phyloP scores from a whole-genome alignment of 768 basidiomycete genomes.

The Termitomyces sp. region DNA sequence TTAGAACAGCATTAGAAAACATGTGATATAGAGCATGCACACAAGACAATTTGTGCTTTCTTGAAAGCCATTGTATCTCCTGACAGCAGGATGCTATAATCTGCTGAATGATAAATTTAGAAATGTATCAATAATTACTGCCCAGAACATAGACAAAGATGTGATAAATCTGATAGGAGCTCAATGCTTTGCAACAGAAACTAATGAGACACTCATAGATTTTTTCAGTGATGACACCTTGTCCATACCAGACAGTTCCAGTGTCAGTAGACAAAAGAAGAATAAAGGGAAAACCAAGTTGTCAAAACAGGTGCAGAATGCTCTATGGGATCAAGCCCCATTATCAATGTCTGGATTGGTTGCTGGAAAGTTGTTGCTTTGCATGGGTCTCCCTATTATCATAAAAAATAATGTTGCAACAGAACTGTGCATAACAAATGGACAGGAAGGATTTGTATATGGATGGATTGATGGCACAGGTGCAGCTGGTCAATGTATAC shows the following conservation, averaged over 20 bases:
- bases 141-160: slow-evolving; percentile 2
- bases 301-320: background rate
- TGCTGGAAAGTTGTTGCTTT: background rate
- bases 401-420: background rate
- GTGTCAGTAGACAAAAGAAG: too few relatives aligned
- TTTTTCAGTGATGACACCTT: background rate
- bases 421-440: slow-evolving; percentile 29
- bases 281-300: too few relatives aligned
- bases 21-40: background rate
- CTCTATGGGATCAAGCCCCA: background rate
- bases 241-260: too few relatives aligned
- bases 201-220: background rate
- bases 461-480: slow-evolving; percentile 10
- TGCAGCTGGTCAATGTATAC: slow-evolving; percentile 7
- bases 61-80: background rate
- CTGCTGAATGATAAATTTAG: background rate
- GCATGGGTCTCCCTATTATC: background rate
- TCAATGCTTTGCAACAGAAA: background rate
- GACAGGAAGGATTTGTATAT: slow-evolving; percentile 26
- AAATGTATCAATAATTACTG: slow-evolving; percentile 2
- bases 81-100: too few relatives aligned
- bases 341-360: background rate
- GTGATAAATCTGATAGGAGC: background rate
- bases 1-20: slow-evolving; percentile 18
- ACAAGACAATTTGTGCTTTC: background rate